These are phyloP conservation scores for Millerozyma acaciae DNA, from an alignment of 805 yeast species.

Conservation along the genomic window DNA sequence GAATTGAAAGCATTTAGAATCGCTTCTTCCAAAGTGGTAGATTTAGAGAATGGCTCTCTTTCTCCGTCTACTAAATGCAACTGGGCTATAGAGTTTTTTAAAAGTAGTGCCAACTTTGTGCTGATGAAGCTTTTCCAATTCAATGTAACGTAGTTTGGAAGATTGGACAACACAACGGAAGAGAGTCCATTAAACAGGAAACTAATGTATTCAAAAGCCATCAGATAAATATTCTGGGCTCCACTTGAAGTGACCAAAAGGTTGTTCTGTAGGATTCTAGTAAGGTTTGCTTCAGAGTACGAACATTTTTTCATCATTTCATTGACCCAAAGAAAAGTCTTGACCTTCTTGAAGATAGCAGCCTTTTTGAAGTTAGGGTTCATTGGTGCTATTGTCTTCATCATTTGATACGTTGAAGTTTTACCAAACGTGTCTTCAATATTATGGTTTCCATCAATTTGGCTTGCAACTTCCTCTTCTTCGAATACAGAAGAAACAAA, in stretches of 20 bases:
- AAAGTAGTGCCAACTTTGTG: conserved; percentile 23
- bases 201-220: conserved; percentile 17
- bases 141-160: conserved; percentile 20
- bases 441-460: neutral
- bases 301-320: conserved; percentile 20
- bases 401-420: conserved; percentile 3
- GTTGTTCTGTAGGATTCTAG: too few species aligned
- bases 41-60: conserved; percentile 3
- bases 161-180: conserved; percentile 16
- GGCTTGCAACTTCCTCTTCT: neutral
- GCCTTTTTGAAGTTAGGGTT: conserved; percentile 4
- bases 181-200: conserved; percentile 20
- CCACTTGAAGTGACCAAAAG: too few species aligned
- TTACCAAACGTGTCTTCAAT: neutral
- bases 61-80: neutral
- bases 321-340: conserved; percentile 27
- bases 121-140: conserved; percentile 35
- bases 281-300: too few species aligned
- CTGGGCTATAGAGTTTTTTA: conserved; percentile 15
- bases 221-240: conserved; percentile 10
- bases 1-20: conserved; percentile 13
- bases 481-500: conserved; percentile 4
- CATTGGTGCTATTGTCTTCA: conserved; percentile 4
- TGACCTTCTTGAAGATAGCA: conserved; percentile 10
- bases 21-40: conserved; percentile 15